These are phyloP conservation scores for Globisporangium cylindrosporum DNA, from an alignment of 352 stramenopile species.

Conservation along the genomic window DNA sequence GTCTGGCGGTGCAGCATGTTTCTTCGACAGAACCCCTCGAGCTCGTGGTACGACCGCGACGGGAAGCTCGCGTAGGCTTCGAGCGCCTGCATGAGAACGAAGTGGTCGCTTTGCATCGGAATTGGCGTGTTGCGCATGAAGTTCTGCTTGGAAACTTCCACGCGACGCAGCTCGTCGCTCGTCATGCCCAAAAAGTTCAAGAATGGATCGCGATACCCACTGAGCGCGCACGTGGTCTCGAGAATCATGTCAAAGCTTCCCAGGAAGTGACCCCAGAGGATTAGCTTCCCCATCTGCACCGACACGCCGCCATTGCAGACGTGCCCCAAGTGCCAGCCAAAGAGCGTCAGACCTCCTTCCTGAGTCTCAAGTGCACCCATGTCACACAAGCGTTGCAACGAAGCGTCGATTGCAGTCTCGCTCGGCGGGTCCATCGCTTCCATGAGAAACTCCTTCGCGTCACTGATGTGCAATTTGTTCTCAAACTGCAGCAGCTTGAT, in stretches of 20 bases:
- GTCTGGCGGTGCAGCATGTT: constrained; percentile 66
- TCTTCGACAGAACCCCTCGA: constrained; percentile 51
- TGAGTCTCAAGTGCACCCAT: constrained; percentile 67
- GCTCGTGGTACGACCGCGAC: constrained; percentile 31
- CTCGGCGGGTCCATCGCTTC: constrained; percentile 93
- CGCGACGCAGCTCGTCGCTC: constrained; percentile 45
- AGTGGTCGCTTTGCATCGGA: constrained; percentile 65
- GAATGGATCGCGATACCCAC: constrained; percentile 76
- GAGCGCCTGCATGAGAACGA: constrained; percentile 64
- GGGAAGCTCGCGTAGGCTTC: constrained; percentile 50
- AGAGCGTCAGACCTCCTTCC: constrained; percentile 41
- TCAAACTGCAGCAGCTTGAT: constrained; percentile 78
- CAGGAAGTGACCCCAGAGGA: constrained; percentile 71
- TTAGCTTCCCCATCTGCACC: constrained; percentile 66
- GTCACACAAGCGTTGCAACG: constrained; percentile 82
- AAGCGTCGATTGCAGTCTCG: constrained; percentile 87
- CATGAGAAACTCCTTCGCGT: constrained; percentile 85
- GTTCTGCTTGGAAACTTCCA: constrained; percentile 50
- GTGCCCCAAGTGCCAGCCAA: constrained; percentile 74
- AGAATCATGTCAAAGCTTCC: constrained; percentile 61
- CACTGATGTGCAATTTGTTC: constrained; percentile 64
- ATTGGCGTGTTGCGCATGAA: constrained; percentile 47
- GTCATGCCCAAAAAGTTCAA: constrained; percentile 70
- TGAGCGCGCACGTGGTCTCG: constrained; percentile 66
- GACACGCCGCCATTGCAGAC: constrained; percentile 65